phyloP scores from a whole-genome alignment of 805 yeast species.

The Hyphopichia homilentoma region DNA sequence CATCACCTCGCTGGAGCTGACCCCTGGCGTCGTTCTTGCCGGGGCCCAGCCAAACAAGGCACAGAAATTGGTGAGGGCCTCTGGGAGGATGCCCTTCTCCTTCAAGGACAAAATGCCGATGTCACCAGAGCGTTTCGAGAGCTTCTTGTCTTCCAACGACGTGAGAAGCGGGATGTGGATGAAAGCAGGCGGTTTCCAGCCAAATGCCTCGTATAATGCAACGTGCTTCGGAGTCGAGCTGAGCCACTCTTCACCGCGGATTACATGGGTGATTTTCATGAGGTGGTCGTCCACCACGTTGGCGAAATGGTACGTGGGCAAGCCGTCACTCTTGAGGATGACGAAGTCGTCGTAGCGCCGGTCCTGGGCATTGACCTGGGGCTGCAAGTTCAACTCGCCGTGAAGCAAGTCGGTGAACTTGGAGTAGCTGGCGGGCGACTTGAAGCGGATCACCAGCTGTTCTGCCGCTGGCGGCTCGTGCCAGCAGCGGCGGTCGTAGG shows the following conservation, averaged over 20 bases:
- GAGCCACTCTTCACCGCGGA: conserved; percentile 97
- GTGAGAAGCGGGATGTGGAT: conserved; percentile 91
- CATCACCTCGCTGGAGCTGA: conserved; percentile 50
- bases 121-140: conserved; percentile 85
- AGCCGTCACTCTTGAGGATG: conserved; percentile 84
- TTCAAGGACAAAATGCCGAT: conserved; percentile 61
- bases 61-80: conserved; percentile 81
- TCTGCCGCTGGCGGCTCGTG: conserved; percentile 29
- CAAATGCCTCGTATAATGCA: conserved; percentile 80
- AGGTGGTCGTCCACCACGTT: conserved; percentile 92
- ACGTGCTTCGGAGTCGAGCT: conserved; percentile 94
- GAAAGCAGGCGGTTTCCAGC: conserved; percentile 78
- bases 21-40: conserved; percentile 47
- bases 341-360: conserved; percentile 87
- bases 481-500: conserved; percentile 83
- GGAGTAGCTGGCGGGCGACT: conserved; percentile 70
- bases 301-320: conserved; percentile 96
- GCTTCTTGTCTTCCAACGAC: conserved; percentile 64
- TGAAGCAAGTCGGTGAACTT: conserved; percentile 70
- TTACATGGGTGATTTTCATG: conserved; percentile 90
- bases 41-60: conserved; percentile 97
- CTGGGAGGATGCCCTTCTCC: conserved; percentile 70
- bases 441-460: conserved; percentile 66
- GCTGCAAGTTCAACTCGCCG: conserved; percentile 72
- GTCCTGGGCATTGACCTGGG: conserved; percentile 69